A percentile compares a stretch with the other conserved stretches of the same genome.
Evolutionary conservation across 2,329 filamentous ascomycete genomes (phyloP).

Genomic region (Sordariomycetes sp.): DNA sequence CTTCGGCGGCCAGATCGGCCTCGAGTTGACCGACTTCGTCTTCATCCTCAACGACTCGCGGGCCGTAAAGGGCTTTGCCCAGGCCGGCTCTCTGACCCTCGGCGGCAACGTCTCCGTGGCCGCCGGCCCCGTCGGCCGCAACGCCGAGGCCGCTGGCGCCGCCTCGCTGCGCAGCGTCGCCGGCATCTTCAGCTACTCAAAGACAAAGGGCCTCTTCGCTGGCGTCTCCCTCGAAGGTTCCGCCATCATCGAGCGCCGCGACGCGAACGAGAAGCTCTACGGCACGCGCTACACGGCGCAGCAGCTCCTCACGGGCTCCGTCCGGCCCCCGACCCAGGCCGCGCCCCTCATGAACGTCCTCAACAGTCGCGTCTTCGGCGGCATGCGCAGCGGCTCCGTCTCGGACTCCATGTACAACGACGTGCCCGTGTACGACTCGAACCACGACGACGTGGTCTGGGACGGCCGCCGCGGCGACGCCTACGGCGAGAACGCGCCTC

Average conservation of each 20-base stretch:
- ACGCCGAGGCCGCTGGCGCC: conserved; percentile 89
- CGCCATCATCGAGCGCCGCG: conserved; percentile 83
- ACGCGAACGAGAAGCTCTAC: conserved; percentile 96
- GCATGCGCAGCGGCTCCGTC: conserved; percentile 31
- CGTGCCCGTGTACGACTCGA: conserved; percentile 74
- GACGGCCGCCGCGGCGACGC: conserved; percentile 44
- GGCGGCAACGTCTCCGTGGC: conserved; percentile 95
- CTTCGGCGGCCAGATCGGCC: conserved; percentile 76
- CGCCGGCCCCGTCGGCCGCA: conserved; percentile 83
- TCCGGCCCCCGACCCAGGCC: conserved; percentile 68
- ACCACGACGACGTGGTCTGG: conserved; percentile 74
- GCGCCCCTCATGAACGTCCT: conserved; percentile 75
- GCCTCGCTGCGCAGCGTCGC: conserved; percentile 82
- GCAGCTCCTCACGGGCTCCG: conserved; percentile 66
- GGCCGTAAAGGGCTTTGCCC: conserved; percentile 88
- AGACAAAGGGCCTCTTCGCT: conserved; percentile 94
- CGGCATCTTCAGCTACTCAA: conserved; percentile 92
- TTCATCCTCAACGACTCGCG: conserved; percentile 91
- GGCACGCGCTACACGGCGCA: conserved; percentile 67
- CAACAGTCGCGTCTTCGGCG: conserved; percentile 73
- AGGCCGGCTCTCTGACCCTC: conserved; percentile 79
- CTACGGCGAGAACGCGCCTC: conserved; percentile 45
- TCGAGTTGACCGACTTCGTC: conserved; percentile 87
- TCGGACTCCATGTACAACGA: conserved; percentile 83
- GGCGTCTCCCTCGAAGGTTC: conserved; percentile 91